Base-by-base conservation (phyloP, 164 flowering plant genomes). In the Echeveria elegans region DNA sequence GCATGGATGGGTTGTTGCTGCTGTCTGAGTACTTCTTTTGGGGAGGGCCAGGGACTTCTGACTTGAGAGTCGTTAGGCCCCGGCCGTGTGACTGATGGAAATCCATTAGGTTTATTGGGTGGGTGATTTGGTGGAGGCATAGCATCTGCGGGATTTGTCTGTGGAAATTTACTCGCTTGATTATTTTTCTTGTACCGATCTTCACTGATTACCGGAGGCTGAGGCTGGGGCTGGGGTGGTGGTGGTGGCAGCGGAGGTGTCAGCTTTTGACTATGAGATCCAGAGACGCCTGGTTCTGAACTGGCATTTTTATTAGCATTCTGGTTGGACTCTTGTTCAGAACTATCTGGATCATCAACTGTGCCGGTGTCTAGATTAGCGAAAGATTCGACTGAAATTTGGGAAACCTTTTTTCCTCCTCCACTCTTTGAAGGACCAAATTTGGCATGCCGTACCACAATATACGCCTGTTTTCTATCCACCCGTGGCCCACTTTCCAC, bases 401-500 rank as follows among this genome's bases (percentile, higher is more conserved):
- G 61, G 61, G 61, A 56, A 28, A 56, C 19, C 19, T 56, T 56
- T 23, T 56, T 56, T 15, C 19, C 61, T 56, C 61, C 61, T 28
- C 61, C 61, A 28, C 61, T 56, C 32, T 56, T 56, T 26, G 61
- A 56, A 26, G 61, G 61, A 4, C 61, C 61, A 28, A 56, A 56
- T 56, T 56, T 56, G 31, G 19, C 61, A 28, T 56, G 61, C 15
- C 61, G 16, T 26, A 56, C 61, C 5, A 56, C 61, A 56, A 56
- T 28, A 19, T 56, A 56, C 16, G 61, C 61, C 32, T 56, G 61
- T 12, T 56, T 56, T 56, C 32, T 56, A 28, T 56, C 61, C 32
- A 56, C 61, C 32, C 61, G 11, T 56, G 61, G 61, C 61, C 61
- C 61, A 15, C 61, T 56, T 19, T 56, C 61, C 32, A 56, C 61